Percentiles rank a stretch among this genome's conserved stretches.
These are phyloP conservation scores for Malassezia psittaci DNA, from an alignment of 1,284 basidiomycete genomes.

Conservation along the genomic window DNA sequence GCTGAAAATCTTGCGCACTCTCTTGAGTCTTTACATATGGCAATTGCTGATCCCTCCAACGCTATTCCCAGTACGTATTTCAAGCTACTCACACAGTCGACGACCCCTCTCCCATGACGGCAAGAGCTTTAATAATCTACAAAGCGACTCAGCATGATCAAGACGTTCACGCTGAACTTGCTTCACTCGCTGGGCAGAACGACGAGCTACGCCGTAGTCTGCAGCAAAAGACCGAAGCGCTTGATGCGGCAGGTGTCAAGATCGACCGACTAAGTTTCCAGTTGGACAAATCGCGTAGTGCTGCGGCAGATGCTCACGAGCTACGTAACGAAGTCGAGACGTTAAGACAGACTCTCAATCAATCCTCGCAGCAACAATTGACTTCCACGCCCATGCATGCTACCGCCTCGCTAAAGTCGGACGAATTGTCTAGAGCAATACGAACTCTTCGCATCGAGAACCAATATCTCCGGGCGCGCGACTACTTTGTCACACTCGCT, in stretches of 20 bases:
- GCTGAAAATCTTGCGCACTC: conserved; percentile 24
- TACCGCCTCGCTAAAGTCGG: conserved; percentile 56
- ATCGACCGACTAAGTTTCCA: conserved; percentile 87
- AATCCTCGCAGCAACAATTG: conserved; percentile 1
- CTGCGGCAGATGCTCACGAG: conserved; percentile 70
- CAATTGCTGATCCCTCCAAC: conserved; percentile 34
- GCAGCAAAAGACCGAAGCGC: conserved; percentile 63
- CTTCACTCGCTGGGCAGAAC: conserved; percentile 75
- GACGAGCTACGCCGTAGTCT: conserved; percentile 72
- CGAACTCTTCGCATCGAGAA: conserved; percentile 84
- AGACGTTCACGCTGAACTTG: conserved; percentile 78
- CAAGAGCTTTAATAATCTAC: conserved; percentile 77
- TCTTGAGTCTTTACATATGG: conserved; percentile 26
- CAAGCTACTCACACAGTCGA: conserved; percentile 12
- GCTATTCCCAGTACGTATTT: conserved; percentile 23
- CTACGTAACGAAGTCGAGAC: conserved; percentile 76
- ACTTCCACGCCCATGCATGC: conserved; percentile 14
- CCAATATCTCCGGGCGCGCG: conserved; percentile 76
- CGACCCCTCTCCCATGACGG: conserved; percentile 62
- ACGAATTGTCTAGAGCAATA: conserved; percentile 76
- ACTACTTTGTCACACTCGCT: conserved; percentile 47
- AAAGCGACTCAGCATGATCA: conserved; percentile 70
- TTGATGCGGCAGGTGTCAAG: conserved; percentile 81
- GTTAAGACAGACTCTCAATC: conserved; percentile 75
- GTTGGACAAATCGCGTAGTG: conserved; percentile 79